These are phyloP conservation scores for Elsinoe arachidis DNA, from an alignment of 2,329 filamentous ascomycete species.

Conservation along the genomic window DNA sequence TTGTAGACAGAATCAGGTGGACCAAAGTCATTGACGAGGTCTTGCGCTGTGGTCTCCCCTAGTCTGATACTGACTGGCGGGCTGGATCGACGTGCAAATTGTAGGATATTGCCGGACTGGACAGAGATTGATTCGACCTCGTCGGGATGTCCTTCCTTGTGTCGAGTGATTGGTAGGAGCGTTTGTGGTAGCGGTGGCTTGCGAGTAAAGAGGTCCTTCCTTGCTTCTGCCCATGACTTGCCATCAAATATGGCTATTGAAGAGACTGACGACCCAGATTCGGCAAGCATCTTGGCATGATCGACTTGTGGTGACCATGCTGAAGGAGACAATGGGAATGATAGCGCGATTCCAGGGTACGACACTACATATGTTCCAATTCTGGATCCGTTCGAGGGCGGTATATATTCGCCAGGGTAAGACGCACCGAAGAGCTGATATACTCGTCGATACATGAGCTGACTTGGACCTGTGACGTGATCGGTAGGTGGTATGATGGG, in stretches of 20 bases:
- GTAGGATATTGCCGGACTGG: slow-evolving; percentile 67
- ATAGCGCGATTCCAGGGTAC: slow-evolving; percentile 90
- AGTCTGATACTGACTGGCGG: slow-evolving; percentile 63
- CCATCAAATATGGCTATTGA: slow-evolving; percentile 90
- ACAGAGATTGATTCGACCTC: slow-evolving; percentile 77
- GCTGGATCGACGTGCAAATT: slow-evolving; percentile 64
- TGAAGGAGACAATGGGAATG: slow-evolving; percentile 67
- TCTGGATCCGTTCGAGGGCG: slow-evolving; percentile 47
- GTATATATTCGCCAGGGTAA: slow-evolving; percentile 85
- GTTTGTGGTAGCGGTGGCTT: slow-evolving; percentile 65
- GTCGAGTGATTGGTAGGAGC: slow-evolving; percentile 58
- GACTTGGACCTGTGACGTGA: slow-evolving; percentile 43
- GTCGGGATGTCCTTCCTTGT: slow-evolving; percentile 72
- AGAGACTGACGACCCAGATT: slow-evolving; percentile 64
- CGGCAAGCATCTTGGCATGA: slow-evolving; percentile 77
- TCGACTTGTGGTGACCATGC: slow-evolving; percentile 70
- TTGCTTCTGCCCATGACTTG: slow-evolving; percentile 79
- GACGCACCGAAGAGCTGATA: slow-evolving; percentile 94
- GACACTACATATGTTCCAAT: slow-evolving; percentile 80
- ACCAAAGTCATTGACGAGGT: slow-evolving; percentile 80
- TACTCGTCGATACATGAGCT: slow-evolving; percentile 48
- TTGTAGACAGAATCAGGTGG: slow-evolving; percentile 85
- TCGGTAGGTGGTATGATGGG: slow-evolving; percentile 13
- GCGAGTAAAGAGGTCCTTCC: slow-evolving; percentile 67
- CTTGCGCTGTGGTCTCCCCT: slow-evolving; percentile 83